Base-by-base conservation (phyloP, 192 early-diverging fungal species). In the Gryganskiella cystojenkinii region DNA sequence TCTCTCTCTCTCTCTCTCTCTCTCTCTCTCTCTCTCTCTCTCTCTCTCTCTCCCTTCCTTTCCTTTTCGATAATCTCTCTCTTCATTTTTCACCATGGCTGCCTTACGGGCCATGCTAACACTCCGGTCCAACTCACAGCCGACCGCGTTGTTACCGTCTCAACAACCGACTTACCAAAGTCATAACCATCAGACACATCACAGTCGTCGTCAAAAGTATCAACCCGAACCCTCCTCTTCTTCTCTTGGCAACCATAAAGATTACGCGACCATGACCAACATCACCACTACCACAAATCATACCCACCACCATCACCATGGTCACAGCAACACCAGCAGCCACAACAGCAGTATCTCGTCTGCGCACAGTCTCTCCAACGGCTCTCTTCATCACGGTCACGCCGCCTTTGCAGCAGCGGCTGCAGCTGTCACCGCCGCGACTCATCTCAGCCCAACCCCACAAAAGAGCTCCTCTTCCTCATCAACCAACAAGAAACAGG, bases 51-150 rank as follows among this genome's bases (percentile, higher is more conserved):
- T n/a, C n/a, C n/a, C n/a, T n/a, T n/a, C n/a, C n/a, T n/a, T n/a
- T n/a, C n/a, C n/a, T n/a, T n/a, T n/a, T n/a, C n/a, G n/a, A n/a
- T n/a, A 35, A 22, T n/a, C 17, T 35, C 19, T 15, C 35, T 10
- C 55, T n/a, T 37, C n/a, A 14, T 11, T 4, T 22, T 30, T 30
- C 42, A 54, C 53, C 51, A 71, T 71, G 69, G 52, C 60, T 56
- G 59, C 69, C 42, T 40, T 62, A 31, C 37, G 60, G 61, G 60
- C 69, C 37, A 71, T 71, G 69, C 61, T 71, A 40, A 47, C 61
- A 53, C 54, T 71, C 37, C 25, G 64, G 54, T 46, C 53, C 1
- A 14, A 19, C 44, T 67, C 64, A 4, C 63, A 65, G 8, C 55
- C 55, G 13, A 40, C 7, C 37, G 34, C 34, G 24, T 50, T 25